phyloP scores from a whole-genome alignment of 1,284 basidiomycete genomes.

The Phlebopus sp. region DNA sequence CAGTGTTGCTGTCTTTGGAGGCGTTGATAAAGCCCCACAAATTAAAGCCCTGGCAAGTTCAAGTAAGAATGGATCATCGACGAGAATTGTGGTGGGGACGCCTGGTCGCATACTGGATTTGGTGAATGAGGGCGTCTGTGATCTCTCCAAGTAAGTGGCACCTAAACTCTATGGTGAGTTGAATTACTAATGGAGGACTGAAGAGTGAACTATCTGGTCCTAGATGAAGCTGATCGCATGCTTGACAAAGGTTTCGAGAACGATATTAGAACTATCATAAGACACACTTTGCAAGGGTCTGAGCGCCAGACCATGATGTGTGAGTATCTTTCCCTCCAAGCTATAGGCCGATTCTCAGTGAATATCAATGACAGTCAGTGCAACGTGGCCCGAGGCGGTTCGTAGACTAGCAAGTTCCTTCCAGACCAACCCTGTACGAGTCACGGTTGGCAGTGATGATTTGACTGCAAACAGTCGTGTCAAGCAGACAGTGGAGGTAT shows the following conservation, averaged over 20 bases:
- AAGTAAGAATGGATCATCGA: slow-evolving; percentile 49
- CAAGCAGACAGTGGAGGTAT: slow-evolving; percentile 83
- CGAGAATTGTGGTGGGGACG: slow-evolving; percentile 88
- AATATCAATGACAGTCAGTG: slow-evolving; percentile 67
- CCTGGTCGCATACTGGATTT: slow-evolving; percentile 93
- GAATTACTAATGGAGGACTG: slow-evolving; percentile 2
- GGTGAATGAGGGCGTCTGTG: slow-evolving; percentile 80
- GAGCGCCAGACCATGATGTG: slow-evolving; percentile 92
- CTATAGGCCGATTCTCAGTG: background rate
- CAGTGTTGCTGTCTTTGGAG: slow-evolving; percentile 88
- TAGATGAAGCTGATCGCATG: slow-evolving; percentile 99
- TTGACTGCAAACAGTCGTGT: slow-evolving; percentile 93
- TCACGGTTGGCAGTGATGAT: slow-evolving; percentile 96
- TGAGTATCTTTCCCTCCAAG: slow-evolving; percentile 35
- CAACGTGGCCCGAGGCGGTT: slow-evolving; percentile 98
- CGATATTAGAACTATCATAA: slow-evolving; percentile 93
- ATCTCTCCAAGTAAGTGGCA: slow-evolving; percentile 65
- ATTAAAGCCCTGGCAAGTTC: slow-evolving; percentile 55
- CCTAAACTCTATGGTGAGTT: background rate
- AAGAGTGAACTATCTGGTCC: slow-evolving; percentile 86
- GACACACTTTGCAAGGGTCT: slow-evolving; percentile 62
- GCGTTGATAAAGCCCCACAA: slow-evolving; percentile 86
- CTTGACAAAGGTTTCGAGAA: slow-evolving; percentile 99
- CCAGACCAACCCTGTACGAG: slow-evolving; percentile 80
- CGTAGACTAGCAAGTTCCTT: slow-evolving; percentile 91